These are phyloP conservation scores for Brettanomyces custersianus DNA, from an alignment of 805 yeast genomes.

Conservation along the genomic window DNA sequence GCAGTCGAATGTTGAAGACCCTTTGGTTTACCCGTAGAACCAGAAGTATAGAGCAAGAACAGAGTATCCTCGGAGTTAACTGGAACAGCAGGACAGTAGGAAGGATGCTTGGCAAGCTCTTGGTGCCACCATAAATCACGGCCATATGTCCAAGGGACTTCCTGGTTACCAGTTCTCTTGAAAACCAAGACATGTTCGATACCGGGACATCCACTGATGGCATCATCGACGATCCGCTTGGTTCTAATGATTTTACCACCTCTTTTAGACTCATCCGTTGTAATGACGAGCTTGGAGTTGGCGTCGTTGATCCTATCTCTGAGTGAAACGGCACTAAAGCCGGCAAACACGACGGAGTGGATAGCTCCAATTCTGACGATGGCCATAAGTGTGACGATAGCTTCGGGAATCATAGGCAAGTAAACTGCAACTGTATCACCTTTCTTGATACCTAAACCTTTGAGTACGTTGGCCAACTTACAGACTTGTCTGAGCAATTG, in stretches of 20 bases:
- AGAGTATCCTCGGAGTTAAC: constrained; percentile 73
- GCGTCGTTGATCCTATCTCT: constrained; percentile 69
- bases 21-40: constrained; percentile 84
- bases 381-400: constrained; percentile 66
- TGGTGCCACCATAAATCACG: constrained; percentile 76
- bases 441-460: constrained; percentile 58
- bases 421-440: constrained; percentile 88
- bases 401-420: constrained; percentile 81
- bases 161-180: constrained; percentile 60
- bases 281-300: constrained; percentile 59
- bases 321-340: constrained; percentile 66
- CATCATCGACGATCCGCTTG: constrained; percentile 77
- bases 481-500: constrained; percentile 65
- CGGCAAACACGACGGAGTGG: constrained; percentile 82
- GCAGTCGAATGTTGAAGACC: constrained; percentile 79
- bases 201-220: constrained; percentile 53
- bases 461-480: constrained; percentile 60
- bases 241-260: constrained; percentile 78
- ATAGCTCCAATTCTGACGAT: constrained; percentile 75
- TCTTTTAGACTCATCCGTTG: constrained; percentile 75
- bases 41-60: constrained; percentile 78
- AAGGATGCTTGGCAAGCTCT: constrained; percentile 55
- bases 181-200: constrained; percentile 64
- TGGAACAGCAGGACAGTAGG: constrained; percentile 63
- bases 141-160: constrained; percentile 38